These are phyloP conservation scores for Trichoderma sp. DNA, from an alignment of 2,329 filamentous ascomycete genomes.

Conservation along the genomic window DNA sequence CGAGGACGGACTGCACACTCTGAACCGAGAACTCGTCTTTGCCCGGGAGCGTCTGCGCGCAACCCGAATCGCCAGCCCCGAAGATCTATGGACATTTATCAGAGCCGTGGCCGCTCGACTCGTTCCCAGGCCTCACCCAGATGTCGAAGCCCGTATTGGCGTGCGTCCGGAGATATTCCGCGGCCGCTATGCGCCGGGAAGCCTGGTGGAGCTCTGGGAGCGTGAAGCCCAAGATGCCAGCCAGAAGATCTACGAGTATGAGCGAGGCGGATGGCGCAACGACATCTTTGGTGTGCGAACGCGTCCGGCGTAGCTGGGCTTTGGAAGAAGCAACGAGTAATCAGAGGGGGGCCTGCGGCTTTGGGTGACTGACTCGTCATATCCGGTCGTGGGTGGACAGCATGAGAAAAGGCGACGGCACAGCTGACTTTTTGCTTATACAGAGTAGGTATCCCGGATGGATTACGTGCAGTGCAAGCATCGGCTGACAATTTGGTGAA, in stretches of 20 bases:
- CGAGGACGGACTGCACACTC: constrained; percentile 65
- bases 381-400: constrained; percentile 2
- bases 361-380: constrained; percentile 15
- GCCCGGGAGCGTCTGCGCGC: constrained; percentile 85
- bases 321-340: neutral
- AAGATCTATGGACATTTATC: constrained; percentile 79
- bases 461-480: constrained; percentile 18
- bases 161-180: constrained; percentile 67
- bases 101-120: constrained; percentile 78
- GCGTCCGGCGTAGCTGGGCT: neutral
- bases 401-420: neutral
- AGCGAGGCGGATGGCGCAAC: constrained; percentile 77
- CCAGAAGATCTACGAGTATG: constrained; percentile 74
- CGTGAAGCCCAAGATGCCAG: constrained; percentile 71
- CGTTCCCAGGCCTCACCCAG: constrained; percentile 70
- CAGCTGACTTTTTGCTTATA: constrained; percentile 14
- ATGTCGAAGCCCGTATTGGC: constrained; percentile 73
- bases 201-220: constrained; percentile 86
- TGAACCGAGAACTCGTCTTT: constrained; percentile 84
- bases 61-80: constrained; percentile 76
- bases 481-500: constrained; percentile 14
- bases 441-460: constrained; percentile 22
- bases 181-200: constrained; percentile 84
- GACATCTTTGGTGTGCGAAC: constrained; percentile 66
- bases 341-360: neutral